Conservation (phyloP, 495 filamentous ascomycete species). For the Neurospora pannonica region DNA sequence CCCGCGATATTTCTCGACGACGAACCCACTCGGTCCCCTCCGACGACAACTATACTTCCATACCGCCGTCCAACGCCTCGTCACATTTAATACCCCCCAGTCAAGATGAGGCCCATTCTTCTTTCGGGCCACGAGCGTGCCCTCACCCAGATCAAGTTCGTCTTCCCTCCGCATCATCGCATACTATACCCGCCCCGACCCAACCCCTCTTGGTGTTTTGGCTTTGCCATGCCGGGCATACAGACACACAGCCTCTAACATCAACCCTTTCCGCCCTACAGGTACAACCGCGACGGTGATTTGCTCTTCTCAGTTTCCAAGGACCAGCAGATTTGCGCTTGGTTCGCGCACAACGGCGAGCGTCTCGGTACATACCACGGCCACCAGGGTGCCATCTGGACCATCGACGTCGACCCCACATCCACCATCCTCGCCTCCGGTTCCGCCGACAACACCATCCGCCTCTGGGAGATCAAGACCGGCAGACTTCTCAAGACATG, state of each 20-base stretch:
- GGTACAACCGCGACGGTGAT: conserved; percentile 93
- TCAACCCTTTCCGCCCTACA: conserved; percentile 19
- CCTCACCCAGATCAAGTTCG: conserved; percentile 91
- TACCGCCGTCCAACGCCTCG: neutral
- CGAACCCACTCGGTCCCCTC: conserved; percentile 1
- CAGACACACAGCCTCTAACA: conserved; percentile 6
- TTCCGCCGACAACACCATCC: conserved; percentile 94
- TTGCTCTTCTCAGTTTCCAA: conserved; percentile 95
- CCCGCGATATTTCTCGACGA: conserved; percentile 4
- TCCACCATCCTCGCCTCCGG: conserved; percentile 88
- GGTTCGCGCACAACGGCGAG: conserved; percentile 92
- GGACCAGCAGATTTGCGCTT: conserved; percentile 92
- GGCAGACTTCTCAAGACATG: conserved; percentile 90
- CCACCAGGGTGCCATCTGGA: conserved; percentile 97
- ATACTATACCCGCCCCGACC: neutral
- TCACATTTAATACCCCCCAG: neutral
- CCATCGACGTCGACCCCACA: conserved; percentile 92
- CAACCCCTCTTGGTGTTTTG: neutral
- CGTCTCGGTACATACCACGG: conserved; percentile 91
- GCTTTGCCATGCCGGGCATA: neutral
- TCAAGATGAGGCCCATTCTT: conserved; percentile 86
- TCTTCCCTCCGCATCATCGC: neutral
- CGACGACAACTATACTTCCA: conserved; percentile 1
- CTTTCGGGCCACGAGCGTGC: conserved; percentile 96
- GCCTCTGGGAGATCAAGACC: conserved; percentile 91